phyloP scores from a whole-genome alignment of 306 rosid species.

The Heteromeles arbutifolia region DNA sequence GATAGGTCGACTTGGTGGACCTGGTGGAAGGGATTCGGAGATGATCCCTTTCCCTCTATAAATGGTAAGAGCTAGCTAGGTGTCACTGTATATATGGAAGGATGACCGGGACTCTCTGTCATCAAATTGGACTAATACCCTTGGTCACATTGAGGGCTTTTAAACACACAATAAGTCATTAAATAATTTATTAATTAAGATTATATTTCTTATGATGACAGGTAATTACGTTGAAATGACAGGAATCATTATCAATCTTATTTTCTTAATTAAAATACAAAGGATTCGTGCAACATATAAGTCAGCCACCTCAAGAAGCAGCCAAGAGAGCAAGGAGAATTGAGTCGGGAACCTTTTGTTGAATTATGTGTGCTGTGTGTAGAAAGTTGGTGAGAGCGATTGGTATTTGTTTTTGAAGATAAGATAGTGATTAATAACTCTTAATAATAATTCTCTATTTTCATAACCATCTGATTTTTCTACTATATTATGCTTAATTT shows the following conservation, averaged over 20 bases:
- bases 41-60: no score
- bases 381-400: conserved; percentile 25
- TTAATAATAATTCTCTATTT: neutral
- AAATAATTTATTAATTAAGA: neutral
- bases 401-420: conserved; percentile 11
- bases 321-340: conserved; percentile 24
- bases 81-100: neutral
- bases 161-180: neutral
- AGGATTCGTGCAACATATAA: conserved; percentile 3
- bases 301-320: conserved; percentile 17
- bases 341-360: conserved; percentile 23
- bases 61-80: neutral
- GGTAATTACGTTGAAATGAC: conserved; percentile 40
- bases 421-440: conserved; percentile 10
- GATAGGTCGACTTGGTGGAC: no score
- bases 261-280: conserved; percentile 1
- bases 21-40: no score
- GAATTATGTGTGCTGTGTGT: neutral
- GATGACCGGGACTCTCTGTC: neutral
- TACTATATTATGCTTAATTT: neutral
- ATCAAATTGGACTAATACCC: neutral
- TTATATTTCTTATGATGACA: conserved; percentile 18
- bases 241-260: conserved; percentile 19
- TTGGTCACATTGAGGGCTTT: neutral
- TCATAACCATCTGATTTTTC: neutral